Percentiles rank a stretch among this genome's conserved stretches.
Conservation (phyloP, 1,284 basidiomycete species). For the Pseudozyma sp. region DNA sequence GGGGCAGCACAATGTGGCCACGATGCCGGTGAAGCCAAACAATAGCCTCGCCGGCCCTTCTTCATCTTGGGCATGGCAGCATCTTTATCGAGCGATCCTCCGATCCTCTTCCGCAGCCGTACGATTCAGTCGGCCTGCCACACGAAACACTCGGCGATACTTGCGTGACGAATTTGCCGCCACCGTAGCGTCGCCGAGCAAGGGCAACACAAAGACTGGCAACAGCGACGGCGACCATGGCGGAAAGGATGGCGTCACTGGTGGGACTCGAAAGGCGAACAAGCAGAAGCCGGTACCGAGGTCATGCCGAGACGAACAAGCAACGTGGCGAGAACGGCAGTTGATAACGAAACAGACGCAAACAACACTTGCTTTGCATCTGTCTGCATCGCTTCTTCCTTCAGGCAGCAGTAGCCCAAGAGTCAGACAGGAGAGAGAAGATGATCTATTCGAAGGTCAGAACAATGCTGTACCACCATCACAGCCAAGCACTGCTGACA, state of each 20-base stretch:
- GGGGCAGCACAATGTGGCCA: background rate
- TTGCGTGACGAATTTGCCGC: constrained; percentile 37
- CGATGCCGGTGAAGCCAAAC: constrained; percentile 1
- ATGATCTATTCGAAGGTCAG: no score
- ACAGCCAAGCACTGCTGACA: background rate
- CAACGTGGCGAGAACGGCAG: background rate
- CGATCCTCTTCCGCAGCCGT: constrained; percentile 35
- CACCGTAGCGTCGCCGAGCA: background rate
- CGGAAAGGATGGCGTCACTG: background rate
- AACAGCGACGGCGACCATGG: no score
- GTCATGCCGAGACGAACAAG: no score
- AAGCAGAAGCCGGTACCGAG: no score
- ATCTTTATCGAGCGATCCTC: constrained; percentile 32
- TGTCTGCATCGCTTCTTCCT: constrained; percentile 28
- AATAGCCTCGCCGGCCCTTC: background rate
- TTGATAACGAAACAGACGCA: constrained; percentile 4
- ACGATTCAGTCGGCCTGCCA: constrained; percentile 45
- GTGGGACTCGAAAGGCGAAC: background rate
- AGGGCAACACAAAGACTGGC: no score
- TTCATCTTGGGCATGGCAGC: constrained; percentile 10
- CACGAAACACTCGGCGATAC: constrained; percentile 49
- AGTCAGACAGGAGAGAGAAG: no score
- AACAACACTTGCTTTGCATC: constrained; percentile 38
- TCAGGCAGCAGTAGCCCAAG: no score
- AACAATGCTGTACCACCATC: background rate